Evolutionary conservation across 2,329 filamentous ascomycete species (phyloP), one percentile per base, ranked within the genome.

Genomic region (Hymenoscyphus fructigenus): DNA sequence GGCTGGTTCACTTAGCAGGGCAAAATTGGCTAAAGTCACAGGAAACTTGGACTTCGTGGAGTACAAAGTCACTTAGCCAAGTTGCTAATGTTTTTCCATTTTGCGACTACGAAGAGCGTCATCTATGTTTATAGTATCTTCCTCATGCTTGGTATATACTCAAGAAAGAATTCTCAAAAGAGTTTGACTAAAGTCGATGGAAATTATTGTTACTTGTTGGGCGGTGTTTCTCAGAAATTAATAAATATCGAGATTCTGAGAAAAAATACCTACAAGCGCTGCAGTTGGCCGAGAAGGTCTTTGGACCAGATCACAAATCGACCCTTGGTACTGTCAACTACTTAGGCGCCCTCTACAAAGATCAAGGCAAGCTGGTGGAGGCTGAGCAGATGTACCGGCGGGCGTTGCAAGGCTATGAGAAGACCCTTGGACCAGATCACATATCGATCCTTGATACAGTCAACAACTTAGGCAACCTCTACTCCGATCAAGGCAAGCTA

Each of bases 1-100:
- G 59, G 58, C 59, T 65, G 17, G 63, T 65, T 34, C 59, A 62
- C 15, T 38, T 64, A 7, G 62, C 50, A 20, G 41, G 29, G 47
- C 29, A 44, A 56, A 60, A 55, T n/a, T 64, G 47, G 62, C 44
- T 64, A 32, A 38, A 50, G 55, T 32, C 26, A 50, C 23, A 23
- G 10, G 44, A 47, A 2, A 44, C 14, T 44, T 36, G 44, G 36
- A 61, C 59, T 61, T 20, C 29, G 26, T 61, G 29, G 44, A 56
- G 41, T 50, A 28, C 10, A n/a, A 44, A 55, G 5, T 53, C 59
- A 2, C 15, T 58, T 20, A 26, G 12, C 12, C 29, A 61, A 41
- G 47, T 61, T 61, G 7, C 47, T 14, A 20, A 47, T 9, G 41
- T 47, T 47, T 47, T 47, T n/a, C 41, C 3, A 47, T 47, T 47